Conservation (phyloP, 306 rosid species). For the Inga leiocalycina region DNA sequence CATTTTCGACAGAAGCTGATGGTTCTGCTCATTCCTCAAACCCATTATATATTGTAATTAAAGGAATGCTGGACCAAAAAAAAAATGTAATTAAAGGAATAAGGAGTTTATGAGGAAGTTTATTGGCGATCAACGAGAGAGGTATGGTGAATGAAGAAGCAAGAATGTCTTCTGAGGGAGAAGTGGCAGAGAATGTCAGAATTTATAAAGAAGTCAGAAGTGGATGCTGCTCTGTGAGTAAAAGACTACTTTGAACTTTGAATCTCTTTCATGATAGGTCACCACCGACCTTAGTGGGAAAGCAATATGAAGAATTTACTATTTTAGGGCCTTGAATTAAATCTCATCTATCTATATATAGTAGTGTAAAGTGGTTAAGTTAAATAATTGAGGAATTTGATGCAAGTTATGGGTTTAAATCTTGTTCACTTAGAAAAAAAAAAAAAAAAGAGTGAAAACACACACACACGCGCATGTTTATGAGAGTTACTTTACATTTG, state of each 20-base stretch:
- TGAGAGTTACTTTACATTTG: no score
- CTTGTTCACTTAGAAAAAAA: no score
- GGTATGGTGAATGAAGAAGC: neutral
- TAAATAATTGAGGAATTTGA: no score
- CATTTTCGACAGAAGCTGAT: slow-evolving; percentile 19
- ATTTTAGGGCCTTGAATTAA: neutral
- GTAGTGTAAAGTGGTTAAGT: no score
- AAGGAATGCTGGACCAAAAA: no score
- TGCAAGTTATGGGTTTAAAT: no score
- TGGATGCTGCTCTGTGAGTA: neutral
- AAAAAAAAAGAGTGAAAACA: no score
- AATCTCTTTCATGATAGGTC: neutral
- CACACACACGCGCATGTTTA: no score
- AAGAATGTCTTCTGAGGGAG: neutral
- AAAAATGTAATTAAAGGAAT: neutral
- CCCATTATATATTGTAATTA: neutral
- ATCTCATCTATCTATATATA: no score
- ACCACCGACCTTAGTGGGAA: neutral
- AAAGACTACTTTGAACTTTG: neutral
- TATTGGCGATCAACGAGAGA: neutral
- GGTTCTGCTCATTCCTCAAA: neutral
- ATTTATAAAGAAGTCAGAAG: neutral
- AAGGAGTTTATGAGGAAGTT: neutral
- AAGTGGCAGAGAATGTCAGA: neutral
- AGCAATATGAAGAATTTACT: neutral